Evolutionary conservation across 495 filamentous ascomycete species (phyloP), one percentile per base, ranked within the genome.

Genomic region (Neurospora sp.): DNA sequence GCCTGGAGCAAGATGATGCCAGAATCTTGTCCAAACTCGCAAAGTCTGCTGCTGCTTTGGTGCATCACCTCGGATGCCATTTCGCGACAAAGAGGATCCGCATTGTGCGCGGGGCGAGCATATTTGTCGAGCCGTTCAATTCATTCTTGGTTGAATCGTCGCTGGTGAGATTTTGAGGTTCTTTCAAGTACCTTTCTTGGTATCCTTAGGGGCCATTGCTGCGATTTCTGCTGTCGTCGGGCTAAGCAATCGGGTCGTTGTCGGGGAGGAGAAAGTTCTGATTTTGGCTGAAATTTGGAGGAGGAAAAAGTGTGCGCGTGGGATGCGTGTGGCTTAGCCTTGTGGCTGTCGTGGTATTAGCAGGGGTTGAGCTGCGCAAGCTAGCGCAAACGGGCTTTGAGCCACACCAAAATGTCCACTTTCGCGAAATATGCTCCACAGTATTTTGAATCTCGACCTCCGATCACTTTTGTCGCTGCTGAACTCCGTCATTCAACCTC

Each of bases 181-280:
- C 42, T 69, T 59, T 79, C 75, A 81, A 80, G 80, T 89, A 93
- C 91, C 89, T 89, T 91, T 90, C 88, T 91, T 91, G 70, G 81
- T 82, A 82, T 91, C 79, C 77, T 80, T 90, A 80, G 91, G 91
- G 81, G 89, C 89, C 92, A 94, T 94, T 83, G 84, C 86, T 86
- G 83, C 80, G 84, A 83, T 84, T 82, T 81, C 68, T 76, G 76
- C 85, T 84, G 84, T 79, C 75, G 75, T 73, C 78, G 72, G 77
- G 73, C 75, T 78, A 75, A 74, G 73, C 74, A 73, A 71, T 77
- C 74, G 75, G 75, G 70, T 69, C 73, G 74, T 73, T 74, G 74
- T 72, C 35, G 70, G 48, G 72, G 70, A 73, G 69, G 53, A 75
- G 59, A 74, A 72, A 68, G 44, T 73, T 40, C 53, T 4, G 12